Conservation (phyloP, 2,329 filamentous ascomycete genomes). For the Apiospora rasikravindrae region DNA sequence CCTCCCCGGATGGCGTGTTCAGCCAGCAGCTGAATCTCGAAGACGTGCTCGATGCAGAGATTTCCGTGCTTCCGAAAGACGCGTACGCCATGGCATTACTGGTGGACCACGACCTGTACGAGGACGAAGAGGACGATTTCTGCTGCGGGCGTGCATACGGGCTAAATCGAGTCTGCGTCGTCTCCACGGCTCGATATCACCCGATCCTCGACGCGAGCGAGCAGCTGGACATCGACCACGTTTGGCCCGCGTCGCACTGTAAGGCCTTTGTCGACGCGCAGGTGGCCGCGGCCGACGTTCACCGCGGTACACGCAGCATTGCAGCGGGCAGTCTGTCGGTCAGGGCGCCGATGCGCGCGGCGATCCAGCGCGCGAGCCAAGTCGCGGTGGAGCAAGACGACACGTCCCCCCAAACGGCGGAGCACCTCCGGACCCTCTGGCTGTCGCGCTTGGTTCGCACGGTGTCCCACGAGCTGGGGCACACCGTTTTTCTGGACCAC, state of each 20-base stretch:
- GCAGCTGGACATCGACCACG: slow-evolving; percentile 52
- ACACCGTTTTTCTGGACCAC: slow-evolving; percentile 70
- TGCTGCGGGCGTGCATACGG: slow-evolving; percentile 71
- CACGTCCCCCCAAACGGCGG: not conserved
- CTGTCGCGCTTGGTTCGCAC: slow-evolving; percentile 62
- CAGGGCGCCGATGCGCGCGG: slow-evolving; percentile 37
- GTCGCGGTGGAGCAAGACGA: slow-evolving; percentile 23
- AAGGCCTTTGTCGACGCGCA: slow-evolving; percentile 50
- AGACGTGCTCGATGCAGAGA: slow-evolving; percentile 64
- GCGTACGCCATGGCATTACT: slow-evolving; percentile 65
- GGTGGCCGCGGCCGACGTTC: slow-evolving; percentile 34
- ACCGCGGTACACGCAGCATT: slow-evolving; percentile 26
- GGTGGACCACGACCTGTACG: slow-evolving; percentile 67
- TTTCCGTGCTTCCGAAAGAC: slow-evolving; percentile 58
- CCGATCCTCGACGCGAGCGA: slow-evolving; percentile 52
- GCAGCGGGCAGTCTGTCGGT: not conserved
- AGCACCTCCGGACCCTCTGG: slow-evolving; percentile 54
- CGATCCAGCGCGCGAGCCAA: slow-evolving; percentile 37
- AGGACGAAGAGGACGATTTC: slow-evolving; percentile 70
- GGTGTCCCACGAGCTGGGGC: slow-evolving; percentile 68
- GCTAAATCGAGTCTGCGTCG: slow-evolving; percentile 64
- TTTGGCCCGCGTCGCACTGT: slow-evolving; percentile 71
- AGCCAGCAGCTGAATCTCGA: slow-evolving; percentile 61
- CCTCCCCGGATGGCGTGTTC: slow-evolving; percentile 53
- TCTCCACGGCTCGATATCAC: slow-evolving; percentile 67